Percentiles rank a stretch among this genome's conserved stretches.
phyloP scores from a whole-genome alignment of 768 basidiomycete species.

The Mycena albidolilacea region DNA sequence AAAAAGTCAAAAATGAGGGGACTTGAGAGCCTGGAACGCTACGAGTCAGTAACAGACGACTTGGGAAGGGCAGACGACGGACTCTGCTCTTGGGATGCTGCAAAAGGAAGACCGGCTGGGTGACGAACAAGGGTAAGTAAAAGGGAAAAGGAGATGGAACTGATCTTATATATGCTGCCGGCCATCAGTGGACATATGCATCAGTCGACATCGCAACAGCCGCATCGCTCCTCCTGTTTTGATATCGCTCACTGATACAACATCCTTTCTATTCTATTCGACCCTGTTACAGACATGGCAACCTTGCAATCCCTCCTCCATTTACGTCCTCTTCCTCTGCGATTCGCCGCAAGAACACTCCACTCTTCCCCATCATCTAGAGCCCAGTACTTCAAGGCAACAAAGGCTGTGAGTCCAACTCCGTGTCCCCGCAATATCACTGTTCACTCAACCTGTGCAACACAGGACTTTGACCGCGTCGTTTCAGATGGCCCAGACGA shows the following conservation, averaged over 20 bases:
- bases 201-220: too few relatives aligned
- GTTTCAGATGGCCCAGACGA: slow-evolving; percentile 52
- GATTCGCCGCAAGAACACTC: slow-evolving; percentile 40
- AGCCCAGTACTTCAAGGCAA: slow-evolving; percentile 62
- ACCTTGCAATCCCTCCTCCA: neutral
- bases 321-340: neutral
- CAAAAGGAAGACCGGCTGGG: slow-evolving; percentile 52
- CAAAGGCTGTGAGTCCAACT: slow-evolving; percentile 57
- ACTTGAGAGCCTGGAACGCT: slow-evolving; percentile 53
- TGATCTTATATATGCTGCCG: neutral
- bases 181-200: too few relatives aligned
- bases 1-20: slow-evolving; percentile 39
- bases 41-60: slow-evolving; percentile 14
- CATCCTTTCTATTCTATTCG: neutral
- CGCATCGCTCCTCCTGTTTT: neutral
- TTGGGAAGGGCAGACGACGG: slow-evolving; percentile 36
- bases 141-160: neutral
- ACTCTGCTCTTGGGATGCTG: slow-evolving; percentile 64
- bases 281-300: slow-evolving; percentile 14
- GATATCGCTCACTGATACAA: slow-evolving; percentile 6
- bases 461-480: slow-evolving; percentile 34
- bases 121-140: slow-evolving; percentile 39
- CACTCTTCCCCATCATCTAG: slow-evolving; percentile 58
- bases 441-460: neutral
- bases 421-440: neutral